Evolutionary conservation across 768 basidiomycete species (phyloP), one percentile per base, ranked within the genome.

Genomic region (Fomitopsis pulvina): DNA sequence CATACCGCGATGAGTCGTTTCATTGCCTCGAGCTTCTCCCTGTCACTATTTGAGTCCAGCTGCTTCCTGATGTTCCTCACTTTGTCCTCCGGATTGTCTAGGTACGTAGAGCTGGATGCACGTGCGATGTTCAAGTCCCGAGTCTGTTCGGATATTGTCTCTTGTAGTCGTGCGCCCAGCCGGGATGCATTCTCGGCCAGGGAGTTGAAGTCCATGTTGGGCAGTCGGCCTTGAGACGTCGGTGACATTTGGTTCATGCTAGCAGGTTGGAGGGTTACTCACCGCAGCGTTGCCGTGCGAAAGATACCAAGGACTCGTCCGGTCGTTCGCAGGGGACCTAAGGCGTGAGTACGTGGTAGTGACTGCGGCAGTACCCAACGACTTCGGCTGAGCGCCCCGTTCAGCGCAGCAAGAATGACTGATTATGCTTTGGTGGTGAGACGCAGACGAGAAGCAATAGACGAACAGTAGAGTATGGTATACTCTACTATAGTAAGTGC

Each of bases 1-100:
- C 87, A 60, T 64, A 96, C 94, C 39, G 93, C 95, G 51, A 98
- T 81, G 45, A 99, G 78, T 53, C 92, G 74, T 69, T 95, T 96
- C 85, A 99, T 86, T 3, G 92, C 95, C 55, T 98, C 93, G 45
- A 95, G 68, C 61, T 93, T 90, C 63, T 98, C 95, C 50, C 83
- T 73, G 60, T 98, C 96, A 51, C 83, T 85, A 56, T 75, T 85
- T 3, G 87, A 89, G 59, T 96, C 92, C 28, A 99, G 78, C 63
- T 97, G 86, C 59, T 83, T 84, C 51, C 79, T 77, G 27, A 97
- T 87, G 60, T 92, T 84, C 66, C 82, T 83, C 45, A 81, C 71
- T 64, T 87, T 88, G 62, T 96, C 93, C 58, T 94, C 88, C 4
- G 80, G 71, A 43, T 71, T 71, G 57, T 89, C 87, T 46, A 86